Evolutionary conservation across 306 rosid genomes (phyloP).

Genomic region (Nissolia schottii): DNA sequence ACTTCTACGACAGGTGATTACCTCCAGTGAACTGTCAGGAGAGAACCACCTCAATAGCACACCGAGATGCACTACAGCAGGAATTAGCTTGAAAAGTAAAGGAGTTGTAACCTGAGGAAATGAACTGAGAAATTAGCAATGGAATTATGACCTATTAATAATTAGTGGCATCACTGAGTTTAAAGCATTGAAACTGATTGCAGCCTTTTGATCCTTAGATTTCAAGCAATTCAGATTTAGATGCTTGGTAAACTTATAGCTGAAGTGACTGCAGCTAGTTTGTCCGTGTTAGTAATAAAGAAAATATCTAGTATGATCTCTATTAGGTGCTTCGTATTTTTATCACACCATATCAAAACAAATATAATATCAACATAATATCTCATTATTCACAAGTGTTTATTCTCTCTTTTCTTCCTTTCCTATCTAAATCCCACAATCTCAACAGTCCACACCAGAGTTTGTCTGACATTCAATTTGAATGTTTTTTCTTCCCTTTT

Average conservation of each 20-base stretch:
- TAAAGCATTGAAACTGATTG: constrained; percentile 4
- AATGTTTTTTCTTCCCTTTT: background rate
- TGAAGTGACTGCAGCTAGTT: background rate
- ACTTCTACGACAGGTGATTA: constrained; percentile 18
- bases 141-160: background rate
- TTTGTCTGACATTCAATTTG: background rate
- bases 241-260: background rate
- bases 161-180: background rate
- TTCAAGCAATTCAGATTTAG: background rate
- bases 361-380: no score
- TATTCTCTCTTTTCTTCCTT: no score
- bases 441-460: background rate
- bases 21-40: constrained; percentile 76
- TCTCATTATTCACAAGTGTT: no score
- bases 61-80: constrained; percentile 92
- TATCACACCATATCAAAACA: no score
- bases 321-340: no score
- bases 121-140: constrained; percentile 6
- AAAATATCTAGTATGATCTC: no score
- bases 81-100: constrained; percentile 90
- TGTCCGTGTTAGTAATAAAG: no score
- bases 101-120: constrained; percentile 86
- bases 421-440: no score
- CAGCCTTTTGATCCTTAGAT: background rate
- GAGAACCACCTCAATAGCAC: constrained; percentile 90